phyloP scores from a whole-genome alignment of 257 asterid species.

The Primulina tabacum region DNA sequence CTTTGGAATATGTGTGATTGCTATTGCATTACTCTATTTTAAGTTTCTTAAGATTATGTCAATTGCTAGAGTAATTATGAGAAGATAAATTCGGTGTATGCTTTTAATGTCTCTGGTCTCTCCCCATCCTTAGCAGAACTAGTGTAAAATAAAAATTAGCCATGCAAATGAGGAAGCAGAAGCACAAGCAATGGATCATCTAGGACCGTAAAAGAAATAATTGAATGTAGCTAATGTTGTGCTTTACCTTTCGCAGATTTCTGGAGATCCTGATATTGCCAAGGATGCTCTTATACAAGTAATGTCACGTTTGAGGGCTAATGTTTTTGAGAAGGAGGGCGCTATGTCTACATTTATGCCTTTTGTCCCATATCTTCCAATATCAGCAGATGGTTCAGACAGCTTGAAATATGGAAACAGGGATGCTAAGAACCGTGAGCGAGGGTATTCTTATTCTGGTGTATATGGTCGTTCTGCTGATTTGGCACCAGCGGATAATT shows the following conservation, averaged over 20 bases:
- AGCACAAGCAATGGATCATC: not conserved
- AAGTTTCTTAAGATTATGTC: not conserved
- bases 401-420: conserved; percentile 60
- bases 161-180: conserved; percentile 1
- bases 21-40: not conserved
- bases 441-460: conserved; percentile 66
- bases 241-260: conserved; percentile 43
- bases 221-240: not conserved
- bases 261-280: conserved; percentile 83
- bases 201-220: not conserved
- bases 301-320: conserved; percentile 84
- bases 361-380: conserved; percentile 75
- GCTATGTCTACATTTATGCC: conserved; percentile 66
- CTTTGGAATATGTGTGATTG: conserved; percentile 1
- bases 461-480: conserved; percentile 63
- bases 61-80: not conserved
- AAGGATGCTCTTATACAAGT: conserved; percentile 93
- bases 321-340: conserved; percentile 88
- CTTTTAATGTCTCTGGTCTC: conserved; percentile 4
- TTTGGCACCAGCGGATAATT: conserved; percentile 55
- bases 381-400: conserved; percentile 66
- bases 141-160: not conserved
- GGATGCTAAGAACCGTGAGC: conserved; percentile 69
- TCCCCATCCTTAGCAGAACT: not conserved
- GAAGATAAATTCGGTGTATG: not conserved